Evolutionary conservation across 148 eudicot species (phyloP).

Genomic region (Rhododendron molle): DNA sequence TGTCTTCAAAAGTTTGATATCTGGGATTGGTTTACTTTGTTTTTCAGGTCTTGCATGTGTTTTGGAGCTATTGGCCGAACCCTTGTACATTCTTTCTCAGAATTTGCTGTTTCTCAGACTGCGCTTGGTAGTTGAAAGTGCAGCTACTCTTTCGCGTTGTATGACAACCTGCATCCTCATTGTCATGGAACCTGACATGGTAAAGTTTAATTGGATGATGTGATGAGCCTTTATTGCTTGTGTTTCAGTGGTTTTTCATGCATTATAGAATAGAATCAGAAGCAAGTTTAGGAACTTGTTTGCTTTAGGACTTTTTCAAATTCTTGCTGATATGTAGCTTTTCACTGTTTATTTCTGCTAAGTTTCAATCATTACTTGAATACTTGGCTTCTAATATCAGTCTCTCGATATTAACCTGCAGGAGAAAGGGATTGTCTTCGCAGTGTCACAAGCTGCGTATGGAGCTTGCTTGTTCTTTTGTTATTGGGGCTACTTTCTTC

Average conservation of each 20-base stretch:
- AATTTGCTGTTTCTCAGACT: slow-evolving; percentile 80
- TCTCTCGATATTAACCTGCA: slow-evolving; percentile 31
- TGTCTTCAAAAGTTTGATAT: neutral
- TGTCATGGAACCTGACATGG: slow-evolving; percentile 55
- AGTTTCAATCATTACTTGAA: neutral
- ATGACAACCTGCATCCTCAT: slow-evolving; percentile 63
- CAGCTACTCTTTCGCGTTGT: slow-evolving; percentile 82
- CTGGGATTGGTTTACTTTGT: neutral
- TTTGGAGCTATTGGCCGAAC: slow-evolving; percentile 90
- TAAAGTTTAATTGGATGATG: slow-evolving; percentile 18
- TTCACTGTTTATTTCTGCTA: neutral
- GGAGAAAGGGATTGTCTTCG: slow-evolving; percentile 85
- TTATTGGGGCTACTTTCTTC: slow-evolving; percentile 89
- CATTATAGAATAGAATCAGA: neutral
- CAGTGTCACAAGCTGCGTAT: slow-evolving; percentile 78
- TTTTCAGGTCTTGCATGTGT: slow-evolving; percentile 84
- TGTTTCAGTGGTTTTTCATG: neutral
- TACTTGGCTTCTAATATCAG: neutral
- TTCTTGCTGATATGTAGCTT: neutral
- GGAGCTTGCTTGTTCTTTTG: slow-evolving; percentile 79
- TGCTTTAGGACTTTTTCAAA: neutral
- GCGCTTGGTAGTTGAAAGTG: slow-evolving; percentile 79
- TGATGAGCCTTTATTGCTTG: neutral
- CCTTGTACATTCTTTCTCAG: slow-evolving; percentile 89
- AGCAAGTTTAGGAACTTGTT: neutral